A percentile compares a stretch with the other conserved stretches of the same genome.
Evolutionary conservation across 73 alveolate genomes (phyloP).

Genomic region (Stentor roeselii): DNA sequence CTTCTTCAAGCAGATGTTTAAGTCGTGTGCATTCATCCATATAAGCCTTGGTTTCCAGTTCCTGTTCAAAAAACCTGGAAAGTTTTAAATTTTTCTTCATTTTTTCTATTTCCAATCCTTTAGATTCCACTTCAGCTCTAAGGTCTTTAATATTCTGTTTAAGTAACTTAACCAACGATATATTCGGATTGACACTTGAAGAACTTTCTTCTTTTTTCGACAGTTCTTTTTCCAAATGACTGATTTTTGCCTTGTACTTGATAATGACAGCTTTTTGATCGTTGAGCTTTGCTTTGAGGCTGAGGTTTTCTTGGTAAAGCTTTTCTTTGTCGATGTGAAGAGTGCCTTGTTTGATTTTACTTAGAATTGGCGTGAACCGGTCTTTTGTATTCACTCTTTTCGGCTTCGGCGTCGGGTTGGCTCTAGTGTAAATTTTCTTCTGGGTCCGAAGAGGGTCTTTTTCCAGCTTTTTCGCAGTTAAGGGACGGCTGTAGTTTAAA

Average conservation of each 20-base stretch:
- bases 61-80: slow-evolving; percentile 36
- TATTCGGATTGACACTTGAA: not conserved
- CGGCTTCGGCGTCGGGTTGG: not conserved
- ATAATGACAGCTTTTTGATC: not conserved
- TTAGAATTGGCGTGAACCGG: not conserved
- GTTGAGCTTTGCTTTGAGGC: not conserved
- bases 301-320: slow-evolving; percentile 1
- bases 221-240: not conserved
- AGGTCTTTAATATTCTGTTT: slow-evolving; percentile 9
- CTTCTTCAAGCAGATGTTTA: slow-evolving; percentile 39
- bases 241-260: not conserved
- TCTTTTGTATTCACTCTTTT: not conserved
- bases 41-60: slow-evolving; percentile 44
- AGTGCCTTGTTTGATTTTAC: not conserved
- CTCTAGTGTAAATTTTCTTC: not conserved
- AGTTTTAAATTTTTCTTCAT: slow-evolving; percentile 26
- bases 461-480: not conserved
- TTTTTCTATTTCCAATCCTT: not conserved
- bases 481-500: not conserved
- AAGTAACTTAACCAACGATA: not conserved
- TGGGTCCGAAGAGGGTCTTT: not conserved
- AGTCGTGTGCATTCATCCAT: slow-evolving; percentile 47
- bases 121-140: not conserved
- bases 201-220: slow-evolving; percentile 2
- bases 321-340: not conserved